Conservation (phyloP, 108 stramenopile genomes). For the Aurantiochytrium sp. region DNA sequence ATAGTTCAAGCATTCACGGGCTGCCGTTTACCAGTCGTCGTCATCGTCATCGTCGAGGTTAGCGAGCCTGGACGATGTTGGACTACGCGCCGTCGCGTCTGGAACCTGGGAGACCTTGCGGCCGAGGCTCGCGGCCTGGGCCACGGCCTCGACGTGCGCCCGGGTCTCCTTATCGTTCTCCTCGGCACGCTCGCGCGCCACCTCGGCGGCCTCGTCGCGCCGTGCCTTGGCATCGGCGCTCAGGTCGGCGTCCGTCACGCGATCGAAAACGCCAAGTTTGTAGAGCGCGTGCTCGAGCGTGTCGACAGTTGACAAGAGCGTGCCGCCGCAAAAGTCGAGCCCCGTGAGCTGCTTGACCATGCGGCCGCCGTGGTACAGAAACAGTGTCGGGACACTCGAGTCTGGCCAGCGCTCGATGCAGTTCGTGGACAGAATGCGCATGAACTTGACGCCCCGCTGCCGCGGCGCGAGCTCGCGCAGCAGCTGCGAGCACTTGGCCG, state of each 20-base stretch:
- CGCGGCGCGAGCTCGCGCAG: conserved; percentile 42
- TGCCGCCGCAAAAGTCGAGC: background rate
- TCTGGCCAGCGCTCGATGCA: conserved; percentile 87
- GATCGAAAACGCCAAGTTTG: background rate
- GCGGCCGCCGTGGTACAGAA: conserved; percentile 77
- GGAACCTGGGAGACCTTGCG: background rate
- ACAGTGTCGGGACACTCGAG: conserved; percentile 76
- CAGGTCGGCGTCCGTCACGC: background rate
- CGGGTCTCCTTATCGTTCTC: background rate
- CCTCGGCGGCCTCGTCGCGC: background rate
- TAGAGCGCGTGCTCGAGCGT: background rate
- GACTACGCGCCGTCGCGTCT: background rate
- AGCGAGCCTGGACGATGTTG: background rate
- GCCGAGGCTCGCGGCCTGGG: background rate
- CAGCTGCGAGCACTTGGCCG: conserved; percentile 1
- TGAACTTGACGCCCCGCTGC: conserved; percentile 67
- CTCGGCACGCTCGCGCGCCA: background rate
- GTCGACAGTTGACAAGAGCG: background rate
- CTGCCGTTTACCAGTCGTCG: conserved; percentile 19
- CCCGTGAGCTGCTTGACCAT: conserved; percentile 72
- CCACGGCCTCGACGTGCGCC: background rate
- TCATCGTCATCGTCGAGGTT: conserved; percentile 26
- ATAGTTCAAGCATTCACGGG: no score
- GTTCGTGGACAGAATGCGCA: conserved; percentile 65
- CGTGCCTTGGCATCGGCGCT: background rate